These are phyloP conservation scores for Cicer yamashitae DNA, from an alignment of 306 rosid species.

Conservation along the genomic window DNA sequence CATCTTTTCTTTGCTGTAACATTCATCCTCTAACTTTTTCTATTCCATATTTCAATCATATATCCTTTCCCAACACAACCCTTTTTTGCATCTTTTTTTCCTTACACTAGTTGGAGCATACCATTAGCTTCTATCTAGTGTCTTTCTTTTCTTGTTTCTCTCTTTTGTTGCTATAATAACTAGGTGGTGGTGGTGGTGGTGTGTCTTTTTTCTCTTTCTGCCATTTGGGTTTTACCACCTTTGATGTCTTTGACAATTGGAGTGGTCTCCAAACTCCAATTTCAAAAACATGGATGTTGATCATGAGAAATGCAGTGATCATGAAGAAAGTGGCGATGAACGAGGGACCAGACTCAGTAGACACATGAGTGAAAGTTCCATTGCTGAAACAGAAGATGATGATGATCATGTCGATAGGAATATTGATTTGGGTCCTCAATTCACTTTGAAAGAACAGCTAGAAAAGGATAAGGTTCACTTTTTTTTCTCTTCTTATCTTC, in stretches of 20 bases:
- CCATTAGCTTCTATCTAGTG: constrained; percentile 43
- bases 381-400: constrained; percentile 70
- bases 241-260: constrained; percentile 64
- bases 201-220: neutral
- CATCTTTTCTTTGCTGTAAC: constrained; percentile 49
- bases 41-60: constrained; percentile 3
- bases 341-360: constrained; percentile 31
- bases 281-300: constrained; percentile 72
- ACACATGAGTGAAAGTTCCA: constrained; percentile 65
- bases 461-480: constrained; percentile 83
- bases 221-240: constrained; percentile 25
- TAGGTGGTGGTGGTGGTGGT: constrained; percentile 29
- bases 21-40: constrained; percentile 27
- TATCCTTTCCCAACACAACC: neutral
- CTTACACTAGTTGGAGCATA: constrained; percentile 17
- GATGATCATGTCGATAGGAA: constrained; percentile 70
- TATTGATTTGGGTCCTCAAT: constrained; percentile 84
- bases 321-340: constrained; percentile 49
- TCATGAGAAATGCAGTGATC: constrained; percentile 1
- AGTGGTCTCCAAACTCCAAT: constrained; percentile 47
- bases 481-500: neutral
- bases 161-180: neutral
- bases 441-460: constrained; percentile 78
- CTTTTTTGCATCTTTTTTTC: neutral
- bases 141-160: constrained; percentile 19